Base-by-base conservation (phyloP, 2,329 filamentous ascomycete genomes). In the Penicillium sp. region DNA sequence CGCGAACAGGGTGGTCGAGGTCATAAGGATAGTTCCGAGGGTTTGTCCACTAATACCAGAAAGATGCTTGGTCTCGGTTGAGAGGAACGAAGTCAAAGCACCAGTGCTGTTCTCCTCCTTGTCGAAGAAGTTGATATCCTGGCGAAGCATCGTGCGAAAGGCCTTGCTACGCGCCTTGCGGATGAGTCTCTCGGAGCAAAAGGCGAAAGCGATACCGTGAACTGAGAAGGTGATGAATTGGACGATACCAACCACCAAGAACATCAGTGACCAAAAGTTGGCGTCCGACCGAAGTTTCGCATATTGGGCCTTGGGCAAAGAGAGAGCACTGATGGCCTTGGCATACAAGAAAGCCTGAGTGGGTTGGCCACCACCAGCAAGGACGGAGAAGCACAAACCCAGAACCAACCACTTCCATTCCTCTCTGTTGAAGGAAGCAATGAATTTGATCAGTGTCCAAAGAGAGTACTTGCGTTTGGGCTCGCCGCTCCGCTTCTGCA, bases 111-210 rank as follows among this genome's bases (percentile, higher is more conserved):
- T 95, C 66, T 93, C 86, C 53, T 94, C 87, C 36, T 77, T 78
- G 67, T 97, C 93, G 59, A 96, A 98, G 68, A 90, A 97, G 23
- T 82, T 75, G 48, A 97, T 90, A 53, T 97, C 93, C 69, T 97
- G 91, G 54, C 90, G 86, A 42, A 97, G 80, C 74, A 97, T 89
- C 20, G 85, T 78, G 26, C 90, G 79, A 74, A 98, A 96, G 6
- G 89, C 86, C 47, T 76, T 77, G 66, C 93, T 83, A 58, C 93
- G 82, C 1, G 91, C 88, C 16, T 89, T 83, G 64, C 88, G 87
- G 44, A 96, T 80, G 20, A 97, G 78, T 32, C 82, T 79, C 71
- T 95, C 88, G n/a, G 89, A 93, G 71, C 87, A 90, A 60, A 82
- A 83, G 14, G 89, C 90, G 58, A 97, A 90, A 2, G 84, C 74